Base-by-base conservation (phyloP, 495 filamentous ascomycete genomes). In the Lentithecium fluviatile region DNA sequence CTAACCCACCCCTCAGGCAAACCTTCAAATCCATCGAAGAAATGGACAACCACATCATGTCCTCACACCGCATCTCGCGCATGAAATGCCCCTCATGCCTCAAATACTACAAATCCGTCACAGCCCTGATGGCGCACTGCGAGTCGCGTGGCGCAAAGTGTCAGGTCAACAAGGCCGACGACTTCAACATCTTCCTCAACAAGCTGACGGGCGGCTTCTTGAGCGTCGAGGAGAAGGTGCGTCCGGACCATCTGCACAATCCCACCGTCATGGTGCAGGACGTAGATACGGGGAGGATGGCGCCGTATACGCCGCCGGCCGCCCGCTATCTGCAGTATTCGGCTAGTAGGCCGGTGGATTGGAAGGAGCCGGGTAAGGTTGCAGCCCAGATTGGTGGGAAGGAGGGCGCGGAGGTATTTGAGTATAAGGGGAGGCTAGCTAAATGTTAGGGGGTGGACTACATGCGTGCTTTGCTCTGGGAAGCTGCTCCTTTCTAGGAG, bases 181-280 rank as follows among this genome's bases (percentile, higher is more conserved):
- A 67, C 1, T 82, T 73, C 49, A 68, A 64, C 0, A 69, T 79
- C 62, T 64, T 78, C 6, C 61, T 85, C 6, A 74, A 79, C 32
- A 71, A 79, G 21, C 26, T 82, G 7, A 78, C 71, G 11, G 80
- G 80, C 8, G 83, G 83, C 0, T 72, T 82, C 62, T 46, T 75
- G 7, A 25, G 48, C 12, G 66, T 62, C 29, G 37, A 49, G 42
- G 47, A 62, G 26, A 51, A 56, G 45, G 52, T 45, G 13, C 62
- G 63, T 13, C 63, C 66, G 4, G 62, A 69, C 12, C 34, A 47
- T 50, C 6, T 58, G 0, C n/a, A 65, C 21, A 64, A 63, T 37
- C 48, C 48, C 1, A 15, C 40, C 11, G 47, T 66, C 58, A 15
- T 0, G 45, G 10, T 63, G 23, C 2, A 1, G 11, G 51, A 67